Evolutionary conservation across 495 filamentous ascomycete genomes (phyloP), one percentile per base, ranked within the genome.

Genomic region (Trichoderma parareesei): DNA sequence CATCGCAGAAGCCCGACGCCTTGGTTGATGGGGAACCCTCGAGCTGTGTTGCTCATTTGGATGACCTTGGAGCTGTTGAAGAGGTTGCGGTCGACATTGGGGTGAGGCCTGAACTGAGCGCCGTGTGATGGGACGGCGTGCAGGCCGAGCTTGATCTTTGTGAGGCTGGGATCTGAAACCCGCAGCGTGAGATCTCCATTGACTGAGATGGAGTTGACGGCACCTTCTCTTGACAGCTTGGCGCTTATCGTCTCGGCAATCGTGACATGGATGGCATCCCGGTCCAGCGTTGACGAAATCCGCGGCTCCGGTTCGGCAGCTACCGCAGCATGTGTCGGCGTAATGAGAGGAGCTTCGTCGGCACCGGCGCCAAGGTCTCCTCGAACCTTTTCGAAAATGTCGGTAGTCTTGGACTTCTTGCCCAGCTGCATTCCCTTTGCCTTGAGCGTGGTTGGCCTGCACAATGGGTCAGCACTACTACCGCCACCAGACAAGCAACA

Each of bases 381-480:
- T 68, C 90, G 86, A n/a, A 98, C 91, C 68, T 89, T 88, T 74
- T 98, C 93, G 71, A 95, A 98, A 82, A 97, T 96, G 76, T 94
- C 90, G 14, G 90, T 94, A 38, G 89, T 90, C 80, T 96, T 96
- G 42, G 91, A 96, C 77, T 98, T 98, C 82, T 96, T 97, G 75
- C 94, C 95, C 46, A 98, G 78, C 75, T 97, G 93, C 94, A 98
- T 97, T 62, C 94, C 94, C 77, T 98, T 98, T 65, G 92, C 91
- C 73, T 93, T 92, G 43, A 86, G 84, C 38, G 89, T 85, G 59
- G 87, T 73, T 41, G 79, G 75, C 71, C 79, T 77, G 63, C 6
- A 16, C 16, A 41, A 35, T 42, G 16, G 10, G 68, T 75, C 64
- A 76, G 73, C 61, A 46, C 61, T 55, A 46, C 61, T 55, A n/a